Conservation (phyloP, 768 basidiomycete species). For the Dacryopinax spathularia region DNA sequence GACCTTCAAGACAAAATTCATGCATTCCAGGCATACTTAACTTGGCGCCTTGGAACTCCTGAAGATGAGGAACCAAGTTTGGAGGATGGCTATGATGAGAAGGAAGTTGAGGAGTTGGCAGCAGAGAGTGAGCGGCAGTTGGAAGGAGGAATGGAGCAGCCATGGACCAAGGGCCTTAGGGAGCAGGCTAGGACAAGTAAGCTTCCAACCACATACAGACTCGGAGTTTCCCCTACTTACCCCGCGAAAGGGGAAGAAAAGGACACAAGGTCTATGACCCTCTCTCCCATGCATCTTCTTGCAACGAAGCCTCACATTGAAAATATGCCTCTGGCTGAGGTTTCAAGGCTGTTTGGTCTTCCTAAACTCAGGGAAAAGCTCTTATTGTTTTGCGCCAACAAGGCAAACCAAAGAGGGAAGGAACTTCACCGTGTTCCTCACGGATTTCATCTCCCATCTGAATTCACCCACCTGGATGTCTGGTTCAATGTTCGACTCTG, state of each 20-base stretch:
- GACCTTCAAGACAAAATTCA: slow-evolving; percentile 25
- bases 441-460: not conserved
- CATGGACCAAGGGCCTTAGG: too few relatives aligned
- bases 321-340: not conserved
- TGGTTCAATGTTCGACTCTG: not conserved
- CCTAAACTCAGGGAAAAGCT: not conserved
- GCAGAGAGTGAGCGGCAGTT: too few relatives aligned
- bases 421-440: not conserved
- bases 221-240: too few relatives aligned
- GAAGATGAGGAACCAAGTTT: not conserved
- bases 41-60: slow-evolving; percentile 11
- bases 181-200: too few relatives aligned
- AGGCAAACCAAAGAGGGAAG: not conserved
- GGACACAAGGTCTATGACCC: not conserved
- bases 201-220: too few relatives aligned
- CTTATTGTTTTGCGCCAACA: not conserved
- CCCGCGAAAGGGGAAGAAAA: not conserved
- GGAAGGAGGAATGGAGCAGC: too few relatives aligned
- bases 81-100: not conserved
- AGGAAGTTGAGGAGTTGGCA: not conserved
- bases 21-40: slow-evolving; percentile 19
- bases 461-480: not conserved
- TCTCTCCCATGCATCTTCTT: not conserved
- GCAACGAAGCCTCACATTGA: not conserved
- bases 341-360: not conserved